Evolutionary conservation across 2,329 filamentous ascomycete species (phyloP).

Genomic region (Fusarium metavorans): DNA sequence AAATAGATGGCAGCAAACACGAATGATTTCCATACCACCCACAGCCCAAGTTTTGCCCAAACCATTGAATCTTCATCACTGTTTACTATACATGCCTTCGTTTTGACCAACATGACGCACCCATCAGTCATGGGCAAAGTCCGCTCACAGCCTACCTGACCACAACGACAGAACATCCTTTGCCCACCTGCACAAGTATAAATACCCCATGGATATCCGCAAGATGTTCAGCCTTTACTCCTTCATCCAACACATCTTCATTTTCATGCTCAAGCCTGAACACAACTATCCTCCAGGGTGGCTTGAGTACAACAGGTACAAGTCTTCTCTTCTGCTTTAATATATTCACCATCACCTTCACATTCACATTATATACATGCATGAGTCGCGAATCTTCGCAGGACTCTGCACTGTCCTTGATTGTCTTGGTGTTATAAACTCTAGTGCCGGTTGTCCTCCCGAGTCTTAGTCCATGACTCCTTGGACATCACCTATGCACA

Average conservation of each 20-base stretch:
- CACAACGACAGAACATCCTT: background rate
- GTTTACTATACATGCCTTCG: background rate
- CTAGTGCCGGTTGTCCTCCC: background rate
- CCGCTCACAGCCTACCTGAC: background rate
- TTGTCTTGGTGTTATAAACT: background rate
- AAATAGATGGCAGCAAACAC: background rate
- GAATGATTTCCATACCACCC: background rate
- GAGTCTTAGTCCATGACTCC: background rate
- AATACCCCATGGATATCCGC: background rate
- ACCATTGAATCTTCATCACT: background rate
- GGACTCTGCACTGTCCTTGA: rapidly evolving
- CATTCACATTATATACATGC: background rate
- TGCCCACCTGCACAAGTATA: background rate
- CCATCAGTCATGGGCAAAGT: background rate
- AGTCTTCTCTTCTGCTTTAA: background rate
- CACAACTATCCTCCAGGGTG: background rate
- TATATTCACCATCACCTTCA: background rate
- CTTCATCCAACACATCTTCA: background rate
- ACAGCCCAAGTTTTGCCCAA: background rate
- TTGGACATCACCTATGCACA: background rate
- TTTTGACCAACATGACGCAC: background rate
- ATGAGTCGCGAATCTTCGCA: background rate
- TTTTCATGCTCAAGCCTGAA: background rate
- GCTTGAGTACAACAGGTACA: background rate
- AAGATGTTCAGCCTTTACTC: background rate